Evolutionary conservation across 805 yeast genomes (phyloP).

Genomic region (Yarrowia keelungensis): DNA sequence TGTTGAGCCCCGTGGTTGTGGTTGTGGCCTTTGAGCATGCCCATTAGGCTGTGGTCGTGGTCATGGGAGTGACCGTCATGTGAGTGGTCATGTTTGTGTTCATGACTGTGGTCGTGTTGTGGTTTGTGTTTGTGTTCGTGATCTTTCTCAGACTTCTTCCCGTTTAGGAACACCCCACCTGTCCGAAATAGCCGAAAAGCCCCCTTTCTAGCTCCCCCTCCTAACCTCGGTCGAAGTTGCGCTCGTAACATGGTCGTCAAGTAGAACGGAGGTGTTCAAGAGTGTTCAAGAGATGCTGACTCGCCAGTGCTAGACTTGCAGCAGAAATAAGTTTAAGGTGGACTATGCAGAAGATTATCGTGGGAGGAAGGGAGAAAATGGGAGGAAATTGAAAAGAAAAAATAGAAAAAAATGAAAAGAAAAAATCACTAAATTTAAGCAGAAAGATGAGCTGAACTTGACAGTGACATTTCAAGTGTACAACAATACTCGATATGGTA

Average conservation of each 20-base stretch:
- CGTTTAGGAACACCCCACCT: not conserved
- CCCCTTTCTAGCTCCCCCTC: not conserved
- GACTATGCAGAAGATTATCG: too few species aligned
- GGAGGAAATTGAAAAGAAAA: too few species aligned
- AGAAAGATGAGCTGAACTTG: too few species aligned
- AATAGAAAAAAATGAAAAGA: too few species aligned
- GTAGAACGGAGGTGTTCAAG: not conserved
- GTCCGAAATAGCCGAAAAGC: not conserved
- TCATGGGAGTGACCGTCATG: slow-evolving; percentile 38
- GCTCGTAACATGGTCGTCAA: slow-evolving; percentile 31
- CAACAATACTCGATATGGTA: too few species aligned
- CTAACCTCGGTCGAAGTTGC: slow-evolving; percentile 7
- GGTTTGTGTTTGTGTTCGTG: not conserved
- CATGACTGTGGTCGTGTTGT: not conserved
- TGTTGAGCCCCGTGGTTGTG: slow-evolving; percentile 44
- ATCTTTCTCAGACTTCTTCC: not conserved
- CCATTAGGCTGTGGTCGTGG: slow-evolving; percentile 40
- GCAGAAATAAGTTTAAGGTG: too few species aligned
- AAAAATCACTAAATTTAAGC: too few species aligned
- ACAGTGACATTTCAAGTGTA: too few species aligned
- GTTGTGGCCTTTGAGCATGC: slow-evolving; percentile 40
- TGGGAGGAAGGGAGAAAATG: too few species aligned
- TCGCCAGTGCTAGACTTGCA: too few species aligned
- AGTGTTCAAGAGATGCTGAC: not conserved
- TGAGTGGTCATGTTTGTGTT: not conserved